phyloP scores from a whole-genome alignment of 2,329 filamentous ascomycete genomes.

The Pestalotiopsis sp. region DNA sequence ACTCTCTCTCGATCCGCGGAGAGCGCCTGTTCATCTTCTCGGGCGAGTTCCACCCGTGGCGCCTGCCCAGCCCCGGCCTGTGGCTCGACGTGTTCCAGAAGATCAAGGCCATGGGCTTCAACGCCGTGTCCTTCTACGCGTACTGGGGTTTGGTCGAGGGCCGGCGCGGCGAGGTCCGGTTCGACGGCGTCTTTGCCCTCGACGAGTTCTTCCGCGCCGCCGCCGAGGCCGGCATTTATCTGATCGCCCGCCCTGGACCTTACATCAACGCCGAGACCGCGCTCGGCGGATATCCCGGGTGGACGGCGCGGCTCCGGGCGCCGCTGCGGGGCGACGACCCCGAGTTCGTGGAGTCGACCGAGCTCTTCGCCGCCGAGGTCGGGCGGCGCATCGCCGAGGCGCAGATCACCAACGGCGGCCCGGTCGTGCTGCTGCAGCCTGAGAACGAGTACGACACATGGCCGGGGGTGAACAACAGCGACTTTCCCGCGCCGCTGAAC shows the following conservation, averaged over 20 bases:
- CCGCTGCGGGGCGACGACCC: slow-evolving; percentile 63
- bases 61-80: slow-evolving; percentile 46
- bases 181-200: slow-evolving; percentile 72
- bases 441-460: slow-evolving; percentile 79
- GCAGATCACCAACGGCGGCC: slow-evolving; percentile 83
- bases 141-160: slow-evolving; percentile 81
- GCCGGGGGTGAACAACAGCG: slow-evolving; percentile 69
- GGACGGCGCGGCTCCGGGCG: slow-evolving; percentile 70
- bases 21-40: slow-evolving; percentile 68
- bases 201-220: slow-evolving; percentile 80
- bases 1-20: slow-evolving; percentile 66
- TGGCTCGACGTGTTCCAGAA: slow-evolving; percentile 80
- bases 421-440: slow-evolving; percentile 76
- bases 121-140: slow-evolving; percentile 76
- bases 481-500: slow-evolving; percentile 53
- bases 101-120: slow-evolving; percentile 80
- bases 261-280: slow-evolving; percentile 71
- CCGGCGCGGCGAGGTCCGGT: slow-evolving; percentile 68
- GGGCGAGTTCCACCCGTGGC: slow-evolving; percentile 68
- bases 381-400: slow-evolving; percentile 69
- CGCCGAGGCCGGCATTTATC: slow-evolving; percentile 71
- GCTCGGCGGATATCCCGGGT: slow-evolving; percentile 80
- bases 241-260: slow-evolving; percentile 69
- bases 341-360: slow-evolving; percentile 66
- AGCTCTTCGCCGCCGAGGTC: slow-evolving; percentile 63